A percentile compares a stretch with the other conserved stretches of the same genome.
These are phyloP conservation scores for Aspergillus wentii DNA, from an alignment of 495 filamentous ascomycete genomes.

Conservation along the genomic window DNA sequence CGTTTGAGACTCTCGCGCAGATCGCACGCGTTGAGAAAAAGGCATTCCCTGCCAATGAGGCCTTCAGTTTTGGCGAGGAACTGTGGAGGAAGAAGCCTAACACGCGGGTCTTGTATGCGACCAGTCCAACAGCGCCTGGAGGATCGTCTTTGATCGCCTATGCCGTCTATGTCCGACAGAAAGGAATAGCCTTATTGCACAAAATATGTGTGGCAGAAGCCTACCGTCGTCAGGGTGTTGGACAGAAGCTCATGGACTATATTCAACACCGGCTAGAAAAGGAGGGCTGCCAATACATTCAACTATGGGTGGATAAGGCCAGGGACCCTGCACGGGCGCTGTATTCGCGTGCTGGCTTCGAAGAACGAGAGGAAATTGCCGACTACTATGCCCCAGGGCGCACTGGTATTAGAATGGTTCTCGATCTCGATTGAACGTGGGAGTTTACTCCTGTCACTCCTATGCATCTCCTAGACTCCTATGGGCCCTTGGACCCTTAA, in stretches of 20 bases:
- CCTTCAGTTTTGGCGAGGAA: conserved; percentile 47
- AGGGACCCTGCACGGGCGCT: conserved; percentile 45
- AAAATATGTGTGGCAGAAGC: conserved; percentile 53
- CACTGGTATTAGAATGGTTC: conserved; percentile 50
- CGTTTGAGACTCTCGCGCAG: conserved; percentile 34
- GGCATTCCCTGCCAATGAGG: conserved; percentile 54
- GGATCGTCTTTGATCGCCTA: conserved; percentile 39
- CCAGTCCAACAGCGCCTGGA: conserved; percentile 15
- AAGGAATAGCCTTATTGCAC: conserved; percentile 48
- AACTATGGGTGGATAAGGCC: conserved; percentile 58
- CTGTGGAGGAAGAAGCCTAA: conserved; percentile 51
- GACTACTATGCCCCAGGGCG: conserved; percentile 57
- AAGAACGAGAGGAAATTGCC: conserved; percentile 43
- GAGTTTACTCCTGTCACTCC: conserved; percentile 18
- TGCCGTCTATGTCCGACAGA: conserved; percentile 50
- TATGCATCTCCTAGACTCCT: no score
- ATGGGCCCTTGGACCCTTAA: conserved; percentile 5
- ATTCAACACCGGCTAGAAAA: conserved; percentile 42
- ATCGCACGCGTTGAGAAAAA: conserved; percentile 51
- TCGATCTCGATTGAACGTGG: conserved; percentile 36
- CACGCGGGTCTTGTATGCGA: conserved; percentile 45
- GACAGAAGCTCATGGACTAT: conserved; percentile 42
- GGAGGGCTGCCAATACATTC: conserved; percentile 50
- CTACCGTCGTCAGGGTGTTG: conserved; percentile 51
- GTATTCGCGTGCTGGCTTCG: conserved; percentile 47